Evolutionary conservation across 2,329 filamentous ascomycete species (phyloP).

Genomic region (Monilinia polystroma): DNA sequence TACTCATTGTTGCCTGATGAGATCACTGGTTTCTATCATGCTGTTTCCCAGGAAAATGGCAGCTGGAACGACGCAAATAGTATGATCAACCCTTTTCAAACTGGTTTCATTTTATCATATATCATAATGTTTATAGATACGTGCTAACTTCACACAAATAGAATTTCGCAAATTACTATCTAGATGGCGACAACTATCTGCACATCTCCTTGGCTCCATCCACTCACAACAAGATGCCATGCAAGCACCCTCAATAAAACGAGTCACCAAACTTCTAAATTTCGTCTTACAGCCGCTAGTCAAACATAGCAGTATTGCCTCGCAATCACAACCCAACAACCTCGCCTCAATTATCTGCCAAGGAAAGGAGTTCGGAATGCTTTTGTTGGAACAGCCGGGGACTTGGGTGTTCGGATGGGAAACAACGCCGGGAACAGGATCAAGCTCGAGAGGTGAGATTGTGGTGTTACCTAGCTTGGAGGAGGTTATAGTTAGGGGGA

Average conservation of each 20-base stretch:
- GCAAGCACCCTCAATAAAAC: background rate
- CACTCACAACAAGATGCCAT: background rate
- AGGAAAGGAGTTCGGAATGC: constrained; percentile 16
- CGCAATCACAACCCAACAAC: constrained; percentile 15
- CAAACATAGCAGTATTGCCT: background rate
- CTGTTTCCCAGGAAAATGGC: background rate
- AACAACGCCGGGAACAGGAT: background rate
- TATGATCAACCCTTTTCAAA: background rate
- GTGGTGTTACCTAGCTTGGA: constrained; percentile 18
- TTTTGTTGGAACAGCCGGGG: constrained; percentile 19
- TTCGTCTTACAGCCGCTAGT: constrained; percentile 1
- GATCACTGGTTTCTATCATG: constrained; percentile 6
- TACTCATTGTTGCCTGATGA: constrained; percentile 17
- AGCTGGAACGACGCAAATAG: background rate
- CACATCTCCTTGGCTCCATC: background rate
- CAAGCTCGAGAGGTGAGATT: background rate
- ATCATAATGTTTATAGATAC: background rate
- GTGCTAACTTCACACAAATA: background rate
- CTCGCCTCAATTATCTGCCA: constrained; percentile 20
- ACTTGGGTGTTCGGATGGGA: constrained; percentile 17
- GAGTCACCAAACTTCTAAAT: background rate
- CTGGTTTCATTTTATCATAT: background rate
- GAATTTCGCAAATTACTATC: constrained; percentile 1
- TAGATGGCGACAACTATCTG: constrained; percentile 12
- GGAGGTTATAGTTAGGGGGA: background rate